Base-by-base conservation (phyloP, 225 moss, liverwort and hornwort genomes). In the Neckera pumila region DNA sequence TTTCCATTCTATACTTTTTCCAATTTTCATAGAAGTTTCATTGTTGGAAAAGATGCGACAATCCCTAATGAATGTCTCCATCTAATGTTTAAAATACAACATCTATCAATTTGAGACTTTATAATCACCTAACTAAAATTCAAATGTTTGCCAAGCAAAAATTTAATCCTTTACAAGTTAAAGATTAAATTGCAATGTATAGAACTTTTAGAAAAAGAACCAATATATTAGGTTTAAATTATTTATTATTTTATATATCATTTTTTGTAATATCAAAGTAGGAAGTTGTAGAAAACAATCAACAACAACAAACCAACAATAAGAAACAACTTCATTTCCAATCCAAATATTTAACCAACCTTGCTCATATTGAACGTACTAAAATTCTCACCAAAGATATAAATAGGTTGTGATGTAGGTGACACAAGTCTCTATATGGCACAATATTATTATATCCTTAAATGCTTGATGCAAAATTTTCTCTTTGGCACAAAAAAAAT, bases 151-250 rank as follows among this genome's bases (percentile, higher is more conserved):
- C 11, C 18, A 11, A 73, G 0, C 3, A 7, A 10, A 47, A 6
- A 74, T 17, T 17, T 3, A 4, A 18, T 47, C 5, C 4, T 45
- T 30, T 18, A 11, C 2, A 28, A 27, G 1, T 11, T 6, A 18
- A 18, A 0, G 17, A 17, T 10, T 45, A 45, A 11, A 73, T 17
- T 45, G 11, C 33, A 19, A 33, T 13, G 0, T 2, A 11, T 2
- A 49, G 12, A 31, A 2, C 3, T 33, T 33, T 3, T 1, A 0
- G 0, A 5, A 21, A 21, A 4, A 11, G 3, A 49, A 12, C 12
- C 11, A 75, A 12, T 0, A 8, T 12, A 33, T 4, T 20, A 0
- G 1, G 1, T 0, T 12, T 33, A 75, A 33, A 20, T 12, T 75
- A 7, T 51, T 47, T 4, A 11, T 45, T 6, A 47, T 8, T 17